Percentiles rank a stretch among this genome's conserved stretches.
phyloP scores from a whole-genome alignment of 768 basidiomycete species.

The Mycena metata region DNA sequence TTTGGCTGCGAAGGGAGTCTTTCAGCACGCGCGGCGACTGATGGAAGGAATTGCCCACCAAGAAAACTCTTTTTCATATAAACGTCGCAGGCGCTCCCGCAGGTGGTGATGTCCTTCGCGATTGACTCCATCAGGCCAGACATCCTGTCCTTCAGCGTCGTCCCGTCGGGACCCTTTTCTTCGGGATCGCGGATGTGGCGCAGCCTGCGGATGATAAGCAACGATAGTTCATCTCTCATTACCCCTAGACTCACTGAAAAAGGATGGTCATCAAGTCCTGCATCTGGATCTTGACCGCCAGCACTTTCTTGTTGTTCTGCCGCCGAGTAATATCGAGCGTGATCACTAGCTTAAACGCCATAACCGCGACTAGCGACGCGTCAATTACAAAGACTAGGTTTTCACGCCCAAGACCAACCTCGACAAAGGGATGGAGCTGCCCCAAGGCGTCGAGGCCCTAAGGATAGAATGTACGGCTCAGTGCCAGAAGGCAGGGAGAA shows the following conservation, averaged over 20 bases:
- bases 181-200: conserved; percentile 36
- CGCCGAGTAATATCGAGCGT: conserved; percentile 56
- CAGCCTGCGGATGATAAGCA: conserved; percentile 24
- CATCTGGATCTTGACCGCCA: conserved; percentile 57
- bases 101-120: conserved; percentile 54
- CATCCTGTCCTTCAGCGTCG: conserved; percentile 44
- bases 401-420: conserved; percentile 23
- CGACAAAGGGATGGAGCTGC: conserved; percentile 42
- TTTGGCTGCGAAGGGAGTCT: conserved; percentile 38
- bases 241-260: conserved; percentile 51
- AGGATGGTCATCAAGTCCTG: conserved; percentile 59
- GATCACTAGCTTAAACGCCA: conserved; percentile 58
- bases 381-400: background rate
- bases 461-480: too few species aligned
- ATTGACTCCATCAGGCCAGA: conserved; percentile 43
- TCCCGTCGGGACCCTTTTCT: conserved; percentile 44
- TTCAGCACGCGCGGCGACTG: background rate
- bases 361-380: conserved; percentile 50
- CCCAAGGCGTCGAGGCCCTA: conserved; percentile 40
- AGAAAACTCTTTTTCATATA: conserved; percentile 53
- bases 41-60: conserved; percentile 32
- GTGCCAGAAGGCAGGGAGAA: too few species aligned
- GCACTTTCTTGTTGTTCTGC: conserved; percentile 59
- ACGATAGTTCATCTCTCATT: background rate
- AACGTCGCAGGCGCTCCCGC: conserved; percentile 55